Evolutionary conservation across 2,329 filamentous ascomycete genomes (phyloP), one percentile per base, ranked within the genome.

Genomic region (Tolypocladium guangdongense): DNA sequence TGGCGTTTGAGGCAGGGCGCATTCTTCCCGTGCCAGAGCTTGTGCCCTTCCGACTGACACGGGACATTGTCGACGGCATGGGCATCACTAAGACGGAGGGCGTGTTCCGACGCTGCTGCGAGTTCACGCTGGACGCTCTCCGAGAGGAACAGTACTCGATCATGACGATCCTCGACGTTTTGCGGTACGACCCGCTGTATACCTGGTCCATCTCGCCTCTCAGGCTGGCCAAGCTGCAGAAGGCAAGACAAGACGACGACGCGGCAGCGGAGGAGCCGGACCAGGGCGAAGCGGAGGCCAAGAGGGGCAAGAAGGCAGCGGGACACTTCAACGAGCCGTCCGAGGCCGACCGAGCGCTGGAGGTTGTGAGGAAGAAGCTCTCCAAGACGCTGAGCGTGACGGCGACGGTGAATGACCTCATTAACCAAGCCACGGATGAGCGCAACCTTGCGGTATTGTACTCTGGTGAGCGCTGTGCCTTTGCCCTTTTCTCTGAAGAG

Each of bases 151-250:
- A 88, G 14, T 95, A 96, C 66, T 91, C 87, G 46, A 99, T 99
- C 72, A 97, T 96, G 91, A 97, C 93, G 0, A 90, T 99, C 52
- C 82, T 99, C 22, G 95, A 99, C 65, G 95, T 99, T 24, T 75
- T 99, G 55, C 87, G 95, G n/a, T 97, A 96, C 70, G 93, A 99
- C 75, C 95, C 93, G 1, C 74, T 99, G 56, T 95, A 97, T 68
- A 93, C 84, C 56, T 99, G 93, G 93, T 92, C 89, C 37, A 84
- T 96, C 53, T 93, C 88, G 12, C 83, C 83, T 0, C 74, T 85
- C 36, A 76, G 83, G 22, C 70, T 86, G 54, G 80, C 81, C 41
- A 85, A 84, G 62, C 69, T 86, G 53, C 83, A 86, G 63, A 80
- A 82, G 60, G 81, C 78, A 10, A 74, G 84, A 46, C 76, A 78